phyloP scores from a whole-genome alignment of 352 stramenopile species.

The Elongisporangium senticosum region DNA sequence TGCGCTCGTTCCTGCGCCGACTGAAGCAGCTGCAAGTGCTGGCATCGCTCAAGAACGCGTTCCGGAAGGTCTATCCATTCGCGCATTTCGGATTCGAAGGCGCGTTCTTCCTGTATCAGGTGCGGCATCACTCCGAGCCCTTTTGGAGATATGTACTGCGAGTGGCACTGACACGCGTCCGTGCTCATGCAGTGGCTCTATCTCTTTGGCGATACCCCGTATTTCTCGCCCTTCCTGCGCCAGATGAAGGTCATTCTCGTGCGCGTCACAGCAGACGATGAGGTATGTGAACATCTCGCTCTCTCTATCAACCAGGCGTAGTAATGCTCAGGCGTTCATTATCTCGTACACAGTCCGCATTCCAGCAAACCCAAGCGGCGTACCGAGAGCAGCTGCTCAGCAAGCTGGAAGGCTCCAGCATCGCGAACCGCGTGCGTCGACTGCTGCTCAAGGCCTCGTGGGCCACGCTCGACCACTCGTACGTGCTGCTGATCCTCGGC shows the following conservation, averaged over 20 bases:
- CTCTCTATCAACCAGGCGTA: background rate
- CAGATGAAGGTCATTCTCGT: slow-evolving; percentile 72
- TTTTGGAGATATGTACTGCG: background rate
- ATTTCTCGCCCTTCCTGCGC: slow-evolving; percentile 75
- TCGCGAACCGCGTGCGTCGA: slow-evolving; percentile 38
- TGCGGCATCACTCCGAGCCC: slow-evolving; percentile 6
- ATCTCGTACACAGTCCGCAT: slow-evolving; percentile 20
- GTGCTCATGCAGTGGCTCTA: slow-evolving; percentile 59
- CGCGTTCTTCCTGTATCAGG: slow-evolving; percentile 77
- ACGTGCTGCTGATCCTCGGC: slow-evolving; percentile 66
- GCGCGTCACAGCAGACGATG: slow-evolving; percentile 61
- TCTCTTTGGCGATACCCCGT: slow-evolving; percentile 76
- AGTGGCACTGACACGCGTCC: background rate
- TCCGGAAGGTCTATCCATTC: slow-evolving; percentile 68
- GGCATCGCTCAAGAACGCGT: slow-evolving; percentile 41
- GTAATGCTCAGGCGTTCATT: background rate
- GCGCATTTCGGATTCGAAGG: slow-evolving; percentile 77
- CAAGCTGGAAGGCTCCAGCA: slow-evolving; percentile 32
- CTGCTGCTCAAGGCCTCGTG: slow-evolving; percentile 48
- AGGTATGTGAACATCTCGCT: slow-evolving; percentile 22
- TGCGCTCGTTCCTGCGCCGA: slow-evolving; percentile 38
- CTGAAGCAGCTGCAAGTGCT: slow-evolving; percentile 46
- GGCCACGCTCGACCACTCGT: slow-evolving; percentile 74
- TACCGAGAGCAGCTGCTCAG: slow-evolving; percentile 48
- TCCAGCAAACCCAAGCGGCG: slow-evolving; percentile 46